Evolutionary conservation across 2,329 filamentous ascomycete species (phyloP).

Genomic region (Bisporella sp.): DNA sequence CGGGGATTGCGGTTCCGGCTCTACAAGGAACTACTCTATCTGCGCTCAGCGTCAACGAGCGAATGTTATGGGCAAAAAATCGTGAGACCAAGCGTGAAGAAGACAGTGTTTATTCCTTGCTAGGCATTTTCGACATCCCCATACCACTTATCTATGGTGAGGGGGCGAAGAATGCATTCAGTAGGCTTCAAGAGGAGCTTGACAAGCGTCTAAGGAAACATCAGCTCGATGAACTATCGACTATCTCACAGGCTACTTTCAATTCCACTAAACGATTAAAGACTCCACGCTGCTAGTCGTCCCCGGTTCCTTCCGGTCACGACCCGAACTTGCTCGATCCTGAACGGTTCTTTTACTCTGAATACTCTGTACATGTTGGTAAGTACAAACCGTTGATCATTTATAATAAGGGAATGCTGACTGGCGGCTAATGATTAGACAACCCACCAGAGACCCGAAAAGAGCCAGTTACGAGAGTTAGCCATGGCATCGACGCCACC

Average conservation of each 20-base stretch:
- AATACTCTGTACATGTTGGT: background rate
- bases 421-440: constrained; percentile 1
- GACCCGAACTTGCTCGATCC: background rate
- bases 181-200: constrained; percentile 29
- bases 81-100: constrained; percentile 25
- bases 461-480: background rate
- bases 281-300: constrained; percentile 1
- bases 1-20: constrained; percentile 5
- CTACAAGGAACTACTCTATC: constrained; percentile 8
- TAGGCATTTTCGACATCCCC: too few species aligned
- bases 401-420: constrained; percentile 1
- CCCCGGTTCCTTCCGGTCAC: background rate
- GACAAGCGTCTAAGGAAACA: constrained; percentile 7
- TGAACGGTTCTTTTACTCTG: constrained; percentile 2
- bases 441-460: background rate
- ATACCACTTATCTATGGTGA: constrained; percentile 11
- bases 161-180: constrained; percentile 24
- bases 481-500: constrained; percentile 4
- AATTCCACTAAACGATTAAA: constrained; percentile 11
- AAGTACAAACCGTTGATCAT: constrained; percentile 2
- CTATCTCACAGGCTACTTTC: constrained; percentile 3
- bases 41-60: constrained; percentile 23
- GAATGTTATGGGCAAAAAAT: constrained; percentile 27
- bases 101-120: too few species aligned
- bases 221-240: constrained; percentile 6